A percentile compares a stretch with the other conserved stretches of the same genome.
Evolutionary conservation across 176 grass and related monocot genomes (phyloP).

Genomic region (Carex kokanica): DNA sequence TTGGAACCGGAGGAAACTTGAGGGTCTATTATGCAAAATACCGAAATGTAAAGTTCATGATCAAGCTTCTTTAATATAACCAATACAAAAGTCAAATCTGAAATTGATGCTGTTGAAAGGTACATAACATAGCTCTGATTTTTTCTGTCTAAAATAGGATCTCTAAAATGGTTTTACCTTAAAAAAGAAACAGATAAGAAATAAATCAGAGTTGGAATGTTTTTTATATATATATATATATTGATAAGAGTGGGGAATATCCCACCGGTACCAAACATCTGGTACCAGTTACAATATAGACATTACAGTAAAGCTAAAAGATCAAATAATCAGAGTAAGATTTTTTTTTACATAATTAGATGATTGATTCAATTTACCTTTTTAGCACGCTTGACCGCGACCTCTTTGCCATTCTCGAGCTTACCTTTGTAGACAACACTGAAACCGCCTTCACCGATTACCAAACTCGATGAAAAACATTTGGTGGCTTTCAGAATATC

Average conservation of each 20-base stretch:
- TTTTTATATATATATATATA: too few relatives aligned
- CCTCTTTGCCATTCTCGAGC: conserved; percentile 53
- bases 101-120: neutral
- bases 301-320: too few relatives aligned
- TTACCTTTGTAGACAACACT: conserved; percentile 72
- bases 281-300: too few relatives aligned
- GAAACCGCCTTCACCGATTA: conserved; percentile 80
- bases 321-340: neutral
- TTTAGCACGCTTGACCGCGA: conserved; percentile 78
- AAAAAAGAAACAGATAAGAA: neutral
- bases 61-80: neutral
- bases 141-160: neutral
- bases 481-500: conserved; percentile 82
- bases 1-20: neutral
- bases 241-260: too few relatives aligned
- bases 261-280: too few relatives aligned
- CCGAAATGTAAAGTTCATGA: neutral
- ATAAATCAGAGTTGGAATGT: neutral
- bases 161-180: neutral
- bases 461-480: conserved; percentile 59
- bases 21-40: neutral
- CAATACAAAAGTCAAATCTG: neutral
- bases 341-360: neutral
- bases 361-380: conserved; percentile 41
- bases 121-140: neutral